A percentile compares a stretch with the other conserved stretches of the same genome.
Evolutionary conservation across 73 alveolate species (phyloP).

Genomic region (Tetrahymena malaccensis): DNA sequence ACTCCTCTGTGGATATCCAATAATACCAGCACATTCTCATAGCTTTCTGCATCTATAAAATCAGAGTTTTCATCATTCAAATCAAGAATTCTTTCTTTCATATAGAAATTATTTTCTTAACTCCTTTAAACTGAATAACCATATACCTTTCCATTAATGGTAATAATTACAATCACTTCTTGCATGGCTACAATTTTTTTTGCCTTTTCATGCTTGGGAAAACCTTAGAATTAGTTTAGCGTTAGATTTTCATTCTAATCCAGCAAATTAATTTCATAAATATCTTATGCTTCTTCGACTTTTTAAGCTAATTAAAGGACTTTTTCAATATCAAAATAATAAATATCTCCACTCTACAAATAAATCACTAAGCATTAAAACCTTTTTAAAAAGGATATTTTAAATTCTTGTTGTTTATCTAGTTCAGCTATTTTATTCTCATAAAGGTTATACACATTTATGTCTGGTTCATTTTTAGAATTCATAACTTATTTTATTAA

Average conservation of each 20-base stretch:
- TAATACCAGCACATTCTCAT: not conserved
- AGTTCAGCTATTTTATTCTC: not conserved
- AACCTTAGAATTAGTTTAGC: not conserved
- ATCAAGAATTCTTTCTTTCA: not conserved
- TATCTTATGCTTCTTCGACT: not conserved
- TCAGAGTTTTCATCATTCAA: not conserved
- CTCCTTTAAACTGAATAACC: not conserved
- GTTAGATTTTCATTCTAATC: not conserved
- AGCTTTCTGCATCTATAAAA: not conserved
- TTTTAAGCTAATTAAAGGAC: not conserved
- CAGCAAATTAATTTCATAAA: not conserved
- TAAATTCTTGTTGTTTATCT: not conserved
- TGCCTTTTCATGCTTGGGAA: not conserved
- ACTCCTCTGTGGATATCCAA: not conserved
- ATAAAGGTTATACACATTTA: not conserved
- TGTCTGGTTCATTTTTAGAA: not conserved
- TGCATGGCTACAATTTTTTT: not conserved
- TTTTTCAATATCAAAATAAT: not conserved
- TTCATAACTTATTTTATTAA: not conserved
- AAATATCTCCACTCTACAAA: not conserved
- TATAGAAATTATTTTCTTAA: not conserved
- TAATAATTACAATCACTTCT: not conserved
- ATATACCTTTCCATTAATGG: not conserved
- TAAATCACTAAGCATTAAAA: not conserved
- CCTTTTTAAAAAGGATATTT: not conserved